Evolutionary conservation across 768 basidiomycete species (phyloP), one percentile per base, ranked within the genome.

Genomic region (Termitomyces eurrhizus): DNA sequence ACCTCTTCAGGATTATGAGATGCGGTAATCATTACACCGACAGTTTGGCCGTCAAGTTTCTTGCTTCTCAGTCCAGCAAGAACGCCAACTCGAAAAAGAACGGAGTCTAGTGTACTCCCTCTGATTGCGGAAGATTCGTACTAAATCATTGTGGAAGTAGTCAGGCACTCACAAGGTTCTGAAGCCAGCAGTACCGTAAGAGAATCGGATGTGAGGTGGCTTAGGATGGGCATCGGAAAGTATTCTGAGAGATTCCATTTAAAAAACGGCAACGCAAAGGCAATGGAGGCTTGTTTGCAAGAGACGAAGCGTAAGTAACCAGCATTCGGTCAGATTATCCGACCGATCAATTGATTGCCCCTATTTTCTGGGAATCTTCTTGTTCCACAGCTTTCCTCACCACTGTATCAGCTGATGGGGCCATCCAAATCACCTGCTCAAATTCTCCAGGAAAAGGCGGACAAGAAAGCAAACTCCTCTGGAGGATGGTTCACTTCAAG

Each of bases 1-100:
- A 95, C 95, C 70, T 85, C 82, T 71, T 95, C 95, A n/a, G 97
- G 96, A 72, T 99, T 99, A 75, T 99, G 97, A n/a, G 94, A 96
- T 2, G 97, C 97, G 41, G 97, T 99, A 70, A 99, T 89, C 97
- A 99, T 98, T 24, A 98, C 92, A 16, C 97, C 97, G 67, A 99
- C 90, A 29, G 88, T 89, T 70, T 88, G 90, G 32, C 97, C 94
- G 69, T 89, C 88, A n/a, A 95, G 80, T 64, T 85, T 88, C 78
- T 90, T 97, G 76, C 95, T 98, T 60, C 97, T 79, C 53, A 99
- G 80, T 7, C 83, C 92, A 49, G 97, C 97, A 18, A 99, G 78
- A 44, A 98, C 75, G 12, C 93, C 97, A 14, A 96, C 89, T 65
- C 95, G 85, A 78, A 97, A 98, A 64, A 99, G 80, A n/a, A 96